Evolutionary conservation across 2,329 filamentous ascomycete genomes (phyloP).

Genomic region (Penicillium sp.): DNA sequence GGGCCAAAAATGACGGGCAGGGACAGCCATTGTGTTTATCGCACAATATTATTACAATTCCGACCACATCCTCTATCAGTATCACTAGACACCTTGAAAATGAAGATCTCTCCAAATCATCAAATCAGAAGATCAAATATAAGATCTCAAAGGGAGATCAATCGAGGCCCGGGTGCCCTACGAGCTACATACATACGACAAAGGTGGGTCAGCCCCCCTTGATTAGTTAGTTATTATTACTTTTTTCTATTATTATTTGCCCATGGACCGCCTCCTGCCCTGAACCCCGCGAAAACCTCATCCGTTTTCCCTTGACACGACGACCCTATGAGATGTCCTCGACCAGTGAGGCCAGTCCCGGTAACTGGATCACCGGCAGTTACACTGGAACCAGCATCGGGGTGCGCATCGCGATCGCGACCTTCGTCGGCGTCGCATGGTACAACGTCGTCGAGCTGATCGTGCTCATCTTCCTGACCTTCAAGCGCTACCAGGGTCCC

Average conservation of each 20-base stretch:
- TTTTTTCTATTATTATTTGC: neutral
- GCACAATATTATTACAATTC: neutral
- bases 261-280: neutral
- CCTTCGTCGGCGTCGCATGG: constrained; percentile 27
- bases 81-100: neutral
- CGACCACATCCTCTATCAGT: neutral
- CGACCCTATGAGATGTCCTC: constrained; percentile 17
- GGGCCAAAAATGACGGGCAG: neutral
- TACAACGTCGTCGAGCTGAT: constrained; percentile 44
- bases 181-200: too few species aligned
- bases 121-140: neutral
- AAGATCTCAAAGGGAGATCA: neutral
- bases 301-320: neutral
- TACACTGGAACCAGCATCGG: constrained; percentile 25
- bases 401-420: constrained; percentile 28
- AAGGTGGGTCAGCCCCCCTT: neutral
- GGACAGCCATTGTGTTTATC: neutral
- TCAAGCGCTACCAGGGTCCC: constrained; percentile 45
- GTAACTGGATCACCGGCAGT: constrained; percentile 27
- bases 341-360: constrained; percentile 24
- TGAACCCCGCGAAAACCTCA: constrained; percentile 8
- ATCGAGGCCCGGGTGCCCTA: neutral
- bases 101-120: neutral
- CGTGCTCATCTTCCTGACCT: constrained; percentile 46
- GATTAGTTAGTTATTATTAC: too few species aligned